Evolutionary conservation across 176 grass and related monocot species (phyloP).

Genomic region (barley (Hordeum vulgare)): DNA sequence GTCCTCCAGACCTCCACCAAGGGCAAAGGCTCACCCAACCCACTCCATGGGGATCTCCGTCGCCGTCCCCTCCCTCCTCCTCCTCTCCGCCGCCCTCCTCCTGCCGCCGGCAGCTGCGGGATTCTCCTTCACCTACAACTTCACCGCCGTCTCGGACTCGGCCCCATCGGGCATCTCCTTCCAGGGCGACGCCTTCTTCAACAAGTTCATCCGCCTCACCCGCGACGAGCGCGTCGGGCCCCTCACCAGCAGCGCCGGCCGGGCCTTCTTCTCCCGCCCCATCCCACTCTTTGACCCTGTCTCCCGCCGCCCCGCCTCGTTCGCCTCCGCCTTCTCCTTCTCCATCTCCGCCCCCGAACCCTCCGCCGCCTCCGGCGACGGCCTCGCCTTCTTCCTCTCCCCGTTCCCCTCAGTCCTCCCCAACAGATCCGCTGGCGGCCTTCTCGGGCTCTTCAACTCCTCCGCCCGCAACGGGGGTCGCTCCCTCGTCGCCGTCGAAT

Average conservation of each 20-base stretch:
- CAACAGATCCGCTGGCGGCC: slow-evolving; percentile 40
- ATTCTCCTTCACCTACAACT: slow-evolving; percentile 70
- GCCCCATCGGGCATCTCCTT: slow-evolving; percentile 52
- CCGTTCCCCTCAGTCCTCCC: slow-evolving; percentile 55
- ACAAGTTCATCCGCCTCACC: slow-evolving; percentile 63
- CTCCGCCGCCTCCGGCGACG: slow-evolving; percentile 41
- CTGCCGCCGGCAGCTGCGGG: neutral
- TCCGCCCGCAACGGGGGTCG: neutral
- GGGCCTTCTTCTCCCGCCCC: slow-evolving; percentile 43
- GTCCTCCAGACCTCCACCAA: neutral
- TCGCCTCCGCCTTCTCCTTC: slow-evolving; percentile 65
- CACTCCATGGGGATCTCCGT: slow-evolving; percentile 9
- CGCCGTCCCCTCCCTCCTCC: neutral
- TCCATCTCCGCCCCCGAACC: slow-evolving; percentile 39
- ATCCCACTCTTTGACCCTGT: slow-evolving; percentile 47
- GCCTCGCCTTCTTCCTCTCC: slow-evolving; percentile 79
- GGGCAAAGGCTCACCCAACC: neutral
- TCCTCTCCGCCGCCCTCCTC: neutral
- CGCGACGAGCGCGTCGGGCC: slow-evolving; percentile 55
- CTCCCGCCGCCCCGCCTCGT: slow-evolving; percentile 39
- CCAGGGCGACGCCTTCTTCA: slow-evolving; percentile 79
- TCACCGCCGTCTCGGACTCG: slow-evolving; percentile 41
- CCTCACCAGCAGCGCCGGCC: slow-evolving; percentile 53
- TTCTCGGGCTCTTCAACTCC: slow-evolving; percentile 62
- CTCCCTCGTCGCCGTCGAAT: slow-evolving; percentile 63